Base-by-base conservation (phyloP, 2,329 filamentous ascomycete genomes). In the Thermothelomyces thermophilus region DNA sequence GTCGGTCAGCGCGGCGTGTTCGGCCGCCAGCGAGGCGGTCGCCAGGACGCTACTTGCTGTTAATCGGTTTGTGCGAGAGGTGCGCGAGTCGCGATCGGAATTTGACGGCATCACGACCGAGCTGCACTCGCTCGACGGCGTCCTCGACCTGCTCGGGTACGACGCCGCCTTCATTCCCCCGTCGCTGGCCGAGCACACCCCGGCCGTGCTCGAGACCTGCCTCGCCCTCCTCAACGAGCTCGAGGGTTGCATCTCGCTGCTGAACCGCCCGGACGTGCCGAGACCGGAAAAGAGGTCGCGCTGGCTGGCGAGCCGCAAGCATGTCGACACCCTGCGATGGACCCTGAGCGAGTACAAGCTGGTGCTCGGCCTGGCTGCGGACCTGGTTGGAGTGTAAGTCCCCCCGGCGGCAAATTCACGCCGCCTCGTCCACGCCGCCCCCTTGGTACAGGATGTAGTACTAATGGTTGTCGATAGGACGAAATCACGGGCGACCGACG, bases 31-130 rank as follows among this genome's bases (percentile, higher is more conserved):
- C 55, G 64, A 59, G 41, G 63, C 64, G 51, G 65, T 71, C 37
- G 57, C 62, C 26, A 62, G 64, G 35, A 64, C 65, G n/a, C 60
- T 65, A 19, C 48, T 56, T 9, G 53, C 62, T 28, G 57, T 72
- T 20, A 61, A 62, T 50, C 51, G 53, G 33, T 71, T 71, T 47
- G 66, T 71, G 7, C 67, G 68, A 31, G 63, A 70, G 16, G 66
- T 72, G 1, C 68, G 68, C 33, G 69, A 71, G 52, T 66, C 69
- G 2, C 64, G 69, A 14, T 58, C 65, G 30, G 69, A 70, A 20
- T 58, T 71, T 14, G 64, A 70, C 31, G 61, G 56, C 26, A 62
- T 73, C 33, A 67, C 68, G 28, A 65, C 67, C 50, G 70, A 73
- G 53, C 56, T 73, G 24, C 64, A 71, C 51, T 70, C 69, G 36